Evolutionary conservation across 148 eudicot species (phyloP).

Genomic region (Fagopyrum esculentum): DNA sequence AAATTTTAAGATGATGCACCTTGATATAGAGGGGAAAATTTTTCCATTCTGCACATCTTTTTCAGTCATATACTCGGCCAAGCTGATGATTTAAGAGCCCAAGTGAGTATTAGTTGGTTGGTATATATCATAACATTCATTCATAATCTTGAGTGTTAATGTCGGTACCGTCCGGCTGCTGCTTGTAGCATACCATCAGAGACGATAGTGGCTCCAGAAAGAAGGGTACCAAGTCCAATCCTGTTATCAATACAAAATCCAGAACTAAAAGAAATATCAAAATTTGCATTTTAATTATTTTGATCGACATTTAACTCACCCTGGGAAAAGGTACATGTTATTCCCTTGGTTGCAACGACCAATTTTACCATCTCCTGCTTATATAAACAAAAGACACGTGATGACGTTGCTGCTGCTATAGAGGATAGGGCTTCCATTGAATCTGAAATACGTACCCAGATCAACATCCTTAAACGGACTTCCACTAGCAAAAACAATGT

Average conservation of each 20-base stretch:
- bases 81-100: constrained; percentile 30
- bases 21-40: constrained; percentile 79
- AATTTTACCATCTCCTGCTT: constrained; percentile 66
- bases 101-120: background rate
- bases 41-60: constrained; percentile 72
- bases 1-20: constrained; percentile 26
- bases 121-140: background rate
- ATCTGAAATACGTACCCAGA: constrained; percentile 49
- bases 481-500: constrained; percentile 82
- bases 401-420: too few species aligned
- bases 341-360: constrained; percentile 94
- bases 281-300: too few species aligned
- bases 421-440: background rate
- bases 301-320: constrained; percentile 37
- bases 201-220: constrained; percentile 69
- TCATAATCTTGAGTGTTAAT: background rate
- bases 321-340: constrained; percentile 97
- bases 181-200: constrained; percentile 99
- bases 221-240: constrained; percentile 92
- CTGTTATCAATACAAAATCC: constrained; percentile 21
- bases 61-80: constrained; percentile 90
- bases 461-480: constrained; percentile 85
- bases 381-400: too few species aligned
- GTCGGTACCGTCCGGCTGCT: constrained; percentile 68
- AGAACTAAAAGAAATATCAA: too few species aligned